Evolutionary conservation across 129 eudicot genomes (phyloP).

Genomic region (Calendula officinalis): DNA sequence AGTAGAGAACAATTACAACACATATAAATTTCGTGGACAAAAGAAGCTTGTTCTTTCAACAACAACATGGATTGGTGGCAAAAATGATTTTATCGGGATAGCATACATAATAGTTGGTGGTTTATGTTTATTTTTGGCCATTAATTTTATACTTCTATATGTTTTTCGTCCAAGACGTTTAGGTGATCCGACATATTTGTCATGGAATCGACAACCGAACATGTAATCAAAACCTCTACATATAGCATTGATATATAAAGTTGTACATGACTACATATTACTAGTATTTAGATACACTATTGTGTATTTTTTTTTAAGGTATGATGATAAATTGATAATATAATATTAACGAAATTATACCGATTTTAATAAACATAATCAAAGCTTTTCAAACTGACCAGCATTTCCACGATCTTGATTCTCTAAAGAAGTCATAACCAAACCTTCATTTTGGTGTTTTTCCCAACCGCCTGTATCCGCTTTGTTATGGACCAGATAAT

Average conservation of each 20-base stretch:
- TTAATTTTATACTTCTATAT: slow-evolving; percentile 48
- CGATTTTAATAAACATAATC: slow-evolving; percentile 7
- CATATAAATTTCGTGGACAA: slow-evolving; percentile 60
- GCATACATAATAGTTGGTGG: slow-evolving; percentile 66
- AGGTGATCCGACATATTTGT: slow-evolving; percentile 80
- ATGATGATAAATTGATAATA: background rate
- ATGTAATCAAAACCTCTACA: background rate
- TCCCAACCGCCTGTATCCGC: slow-evolving; percentile 98
- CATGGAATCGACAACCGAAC: slow-evolving; percentile 64
- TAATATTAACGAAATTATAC: slow-evolving; percentile 15
- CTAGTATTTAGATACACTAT: too few species aligned
- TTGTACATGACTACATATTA: background rate
- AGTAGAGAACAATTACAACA: slow-evolving; percentile 75
- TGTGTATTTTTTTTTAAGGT: too few species aligned
- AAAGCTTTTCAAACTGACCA: slow-evolving; percentile 49
- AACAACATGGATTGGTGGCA: slow-evolving; percentile 82
- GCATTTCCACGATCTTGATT: slow-evolving; percentile 37
- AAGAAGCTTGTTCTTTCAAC: slow-evolving; percentile 79
- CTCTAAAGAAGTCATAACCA: slow-evolving; percentile 58
- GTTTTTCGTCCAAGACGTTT: slow-evolving; percentile 72
- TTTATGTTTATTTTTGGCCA: slow-evolving; percentile 51
- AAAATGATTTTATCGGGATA: slow-evolving; percentile 61
- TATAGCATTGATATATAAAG: background rate
- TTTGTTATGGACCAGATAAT: slow-evolving; percentile 74
- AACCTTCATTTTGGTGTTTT: slow-evolving; percentile 75